These are phyloP conservation scores for Puccinellia tenuiflora DNA, from an alignment of 176 grass and related monocot species.

Conservation along the genomic window DNA sequence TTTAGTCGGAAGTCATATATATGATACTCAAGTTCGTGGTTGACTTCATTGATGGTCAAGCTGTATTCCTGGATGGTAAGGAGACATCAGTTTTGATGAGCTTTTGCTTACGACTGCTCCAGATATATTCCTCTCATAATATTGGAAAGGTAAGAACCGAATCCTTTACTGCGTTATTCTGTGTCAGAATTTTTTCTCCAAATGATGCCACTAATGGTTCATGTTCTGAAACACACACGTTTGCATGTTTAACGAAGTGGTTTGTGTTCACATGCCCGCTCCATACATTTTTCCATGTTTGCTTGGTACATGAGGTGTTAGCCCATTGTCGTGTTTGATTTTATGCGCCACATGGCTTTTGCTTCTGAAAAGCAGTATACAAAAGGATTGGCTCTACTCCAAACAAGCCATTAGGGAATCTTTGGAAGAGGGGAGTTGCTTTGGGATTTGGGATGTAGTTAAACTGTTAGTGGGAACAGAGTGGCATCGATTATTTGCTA, in stretches of 20 bases:
- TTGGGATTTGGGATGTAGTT: conserved; percentile 1
- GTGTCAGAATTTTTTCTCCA: background rate
- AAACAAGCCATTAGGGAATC: background rate
- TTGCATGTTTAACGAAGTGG: background rate
- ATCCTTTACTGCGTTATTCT: background rate
- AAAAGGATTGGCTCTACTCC: background rate
- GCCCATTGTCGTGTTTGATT: background rate
- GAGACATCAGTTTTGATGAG: conserved; percentile 85
- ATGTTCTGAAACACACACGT: background rate
- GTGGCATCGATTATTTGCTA: background rate
- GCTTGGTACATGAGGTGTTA: conserved; percentile 9
- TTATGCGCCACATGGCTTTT: conserved; percentile 8
- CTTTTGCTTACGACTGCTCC: conserved; percentile 87
- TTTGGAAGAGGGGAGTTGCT: background rate
- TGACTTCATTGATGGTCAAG: conserved; percentile 94
- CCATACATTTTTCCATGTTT: conserved; percentile 4
- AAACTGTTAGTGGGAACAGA: background rate
- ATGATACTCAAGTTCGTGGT: conserved; percentile 98
- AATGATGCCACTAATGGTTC: background rate
- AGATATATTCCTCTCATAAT: conserved; percentile 93
- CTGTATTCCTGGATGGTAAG: conserved; percentile 81
- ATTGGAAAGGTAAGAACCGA: conserved; percentile 74
- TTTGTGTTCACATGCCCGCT: background rate
- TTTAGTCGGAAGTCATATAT: conserved; percentile 84
- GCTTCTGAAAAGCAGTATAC: conserved; percentile 5